A percentile compares a stretch with the other conserved stretches of the same genome.
phyloP scores from a whole-genome alignment of 1,284 basidiomycete species.

The Tylopilus sp. region DNA sequence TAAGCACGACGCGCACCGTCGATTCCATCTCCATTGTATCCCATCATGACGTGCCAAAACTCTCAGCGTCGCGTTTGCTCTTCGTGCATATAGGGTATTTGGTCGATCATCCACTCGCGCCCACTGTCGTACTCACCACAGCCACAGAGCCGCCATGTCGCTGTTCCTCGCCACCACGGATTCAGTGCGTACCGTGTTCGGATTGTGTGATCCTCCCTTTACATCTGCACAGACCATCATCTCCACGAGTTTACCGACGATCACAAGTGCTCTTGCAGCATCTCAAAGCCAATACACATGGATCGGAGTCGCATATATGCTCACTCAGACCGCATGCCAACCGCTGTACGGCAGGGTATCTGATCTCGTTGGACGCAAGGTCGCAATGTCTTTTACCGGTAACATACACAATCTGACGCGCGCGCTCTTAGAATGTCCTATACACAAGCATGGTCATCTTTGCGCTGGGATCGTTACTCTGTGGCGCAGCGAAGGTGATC shows the following conservation, averaged over 20 bases:
- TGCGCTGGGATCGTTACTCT: conserved; percentile 64
- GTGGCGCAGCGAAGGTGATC: conserved; percentile 60
- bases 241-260: conserved; percentile 74
- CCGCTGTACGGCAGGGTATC: conserved; percentile 74
- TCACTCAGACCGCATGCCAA: conserved; percentile 77
- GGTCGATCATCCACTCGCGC: conserved; percentile 1
- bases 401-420: conserved; percentile 4
- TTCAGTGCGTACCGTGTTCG: conserved; percentile 47
- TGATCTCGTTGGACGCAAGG: conserved; percentile 73
- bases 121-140: conserved; percentile 11
- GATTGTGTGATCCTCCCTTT: conserved; percentile 14
- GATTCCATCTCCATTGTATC: conserved; percentile 28
- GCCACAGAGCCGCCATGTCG: conserved; percentile 60
- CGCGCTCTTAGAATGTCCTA: conserved; percentile 48
- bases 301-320: conserved; percentile 75
- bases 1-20: conserved; percentile 13
- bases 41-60: conserved; percentile 17
- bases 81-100: conserved; percentile 54
- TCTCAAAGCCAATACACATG: conserved; percentile 72
- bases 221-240: conserved; percentile 60
- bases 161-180: conserved; percentile 79
- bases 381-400: conserved; percentile 25
- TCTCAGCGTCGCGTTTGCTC: conserved; percentile 48
- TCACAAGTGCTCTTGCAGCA: conserved; percentile 59
- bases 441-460: conserved; percentile 68